These are phyloP conservation scores for Coleophoma cylindrospora DNA, from an alignment of 2,329 filamentous ascomycete genomes.

Conservation along the genomic window DNA sequence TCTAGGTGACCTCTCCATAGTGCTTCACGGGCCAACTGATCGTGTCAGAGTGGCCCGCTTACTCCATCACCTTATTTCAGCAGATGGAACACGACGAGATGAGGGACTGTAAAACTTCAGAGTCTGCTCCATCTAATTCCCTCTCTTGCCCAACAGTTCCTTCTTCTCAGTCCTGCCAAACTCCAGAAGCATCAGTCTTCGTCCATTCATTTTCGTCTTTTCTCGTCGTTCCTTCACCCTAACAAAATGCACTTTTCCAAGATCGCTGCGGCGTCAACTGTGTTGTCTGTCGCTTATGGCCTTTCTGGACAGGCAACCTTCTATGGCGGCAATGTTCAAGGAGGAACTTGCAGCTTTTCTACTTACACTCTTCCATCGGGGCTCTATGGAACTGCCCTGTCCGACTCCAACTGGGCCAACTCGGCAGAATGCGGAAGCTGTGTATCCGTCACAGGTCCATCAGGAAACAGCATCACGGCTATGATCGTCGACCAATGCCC, in stretches of 20 bases:
- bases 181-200: constrained; percentile 18
- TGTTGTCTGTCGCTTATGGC: constrained; percentile 21
- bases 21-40: too few relatives aligned
- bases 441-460: constrained; percentile 51
- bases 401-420: constrained; percentile 50
- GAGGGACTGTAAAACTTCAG: constrained; percentile 2
- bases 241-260: constrained; percentile 20
- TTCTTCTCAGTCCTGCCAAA: too few relatives aligned
- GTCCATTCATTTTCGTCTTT: constrained; percentile 15
- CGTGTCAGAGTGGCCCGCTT: too few relatives aligned
- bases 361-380: constrained; percentile 55
- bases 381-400: constrained; percentile 57
- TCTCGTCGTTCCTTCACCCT: constrained; percentile 7
- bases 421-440: constrained; percentile 57
- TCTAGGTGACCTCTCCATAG: too few relatives aligned
- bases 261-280: constrained; percentile 10
- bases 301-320: constrained; percentile 41
- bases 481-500: constrained; percentile 60
- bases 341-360: constrained; percentile 59
- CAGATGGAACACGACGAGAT: too few relatives aligned
- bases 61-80: too few relatives aligned
- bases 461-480: constrained; percentile 52
- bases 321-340: constrained; percentile 50
- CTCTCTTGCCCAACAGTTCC: not conserved
- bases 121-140: not conserved